Base-by-base conservation (phyloP, 2,329 filamentous ascomycete species). In the Lasiodiplodia sp. region DNA sequence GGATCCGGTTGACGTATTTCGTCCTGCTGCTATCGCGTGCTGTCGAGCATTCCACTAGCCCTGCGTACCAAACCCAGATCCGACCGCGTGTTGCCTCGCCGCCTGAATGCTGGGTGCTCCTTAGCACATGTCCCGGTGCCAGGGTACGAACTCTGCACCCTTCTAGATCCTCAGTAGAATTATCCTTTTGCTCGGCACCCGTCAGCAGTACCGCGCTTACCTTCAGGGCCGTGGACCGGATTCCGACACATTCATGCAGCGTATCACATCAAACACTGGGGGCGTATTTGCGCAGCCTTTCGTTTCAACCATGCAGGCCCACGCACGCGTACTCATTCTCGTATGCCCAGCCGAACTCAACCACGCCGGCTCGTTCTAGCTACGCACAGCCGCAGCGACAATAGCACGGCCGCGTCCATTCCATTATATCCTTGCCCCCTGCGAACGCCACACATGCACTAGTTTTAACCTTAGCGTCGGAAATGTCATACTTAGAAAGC, bases 81-180 rank as follows among this genome's bases (percentile, higher is more conserved):
- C 40, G n/a, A 28, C 40, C 40, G 28, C 47, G 58, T 63, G 58
- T 34, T 34, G 40, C 58, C 58, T 63, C 25, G 44, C 21, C n/a
- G 21, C 58, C 58, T 63, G 23, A 63, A 37, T 49, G 34, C 58
- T 51, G 58, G 58, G 31, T n/a, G 18, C 44, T 52, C 47, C 60
- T 64, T 38, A n/a, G 44, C 18, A 28, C 28, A 38, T 21, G 44
- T 64, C 47, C 60, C 47, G 37, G 47, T 31, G 60, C 47, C 60
- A 37, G 14, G 60, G 60, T 64, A 40, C 34, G 60, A 31, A 10
- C 38, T 14, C 38, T 7, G 25, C 28, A 5, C 18, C 11, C 58
- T 64, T 64, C 60, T 64, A 64, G 60, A 64, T 64, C 10, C 31
- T 14, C 44, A n/a, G 31, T 64, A 10, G 60, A 64, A 64, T 64